Conservation (phyloP, 2,329 filamentous ascomycete genomes). For the Teratosphaeria nubilosa region DNA sequence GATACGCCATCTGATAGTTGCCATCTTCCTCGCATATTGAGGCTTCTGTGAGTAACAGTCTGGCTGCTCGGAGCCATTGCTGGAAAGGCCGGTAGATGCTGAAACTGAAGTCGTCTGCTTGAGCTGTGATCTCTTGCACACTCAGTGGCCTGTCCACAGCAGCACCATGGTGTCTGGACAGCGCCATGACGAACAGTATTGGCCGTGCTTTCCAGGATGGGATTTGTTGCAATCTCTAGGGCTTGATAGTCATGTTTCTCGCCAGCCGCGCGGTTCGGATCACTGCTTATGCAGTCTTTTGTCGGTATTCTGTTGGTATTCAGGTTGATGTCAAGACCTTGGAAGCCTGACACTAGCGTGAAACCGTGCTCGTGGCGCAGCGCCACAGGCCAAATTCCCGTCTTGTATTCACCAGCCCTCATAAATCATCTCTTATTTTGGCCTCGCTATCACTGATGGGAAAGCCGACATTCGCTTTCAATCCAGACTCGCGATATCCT, state of each 20-base stretch:
- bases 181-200: constrained; percentile 14
- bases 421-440: neutral
- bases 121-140: constrained; percentile 64
- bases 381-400: neutral
- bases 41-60: constrained; percentile 47
- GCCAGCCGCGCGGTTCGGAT: neutral
- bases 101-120: constrained; percentile 73
- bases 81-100: constrained; percentile 63
- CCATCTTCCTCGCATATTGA: constrained; percentile 75
- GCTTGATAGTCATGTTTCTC: neutral
- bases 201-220: neutral
- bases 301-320: neutral
- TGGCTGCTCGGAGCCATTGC: constrained; percentile 21
- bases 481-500: neutral
- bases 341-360: neutral
- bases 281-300: neutral
- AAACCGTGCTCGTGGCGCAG: neutral
- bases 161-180: constrained; percentile 19
- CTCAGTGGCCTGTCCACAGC: constrained; percentile 31
- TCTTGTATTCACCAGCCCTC: neutral
- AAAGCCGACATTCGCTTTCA: neutral
- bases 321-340: neutral
- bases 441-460: neutral
- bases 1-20: constrained; percentile 78
- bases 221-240: neutral